Percentiles rank a stretch among this genome's conserved stretches.
phyloP scores from a whole-genome alignment of 495 filamentous ascomycete species.

The Chlorociboria aeruginascens region DNA sequence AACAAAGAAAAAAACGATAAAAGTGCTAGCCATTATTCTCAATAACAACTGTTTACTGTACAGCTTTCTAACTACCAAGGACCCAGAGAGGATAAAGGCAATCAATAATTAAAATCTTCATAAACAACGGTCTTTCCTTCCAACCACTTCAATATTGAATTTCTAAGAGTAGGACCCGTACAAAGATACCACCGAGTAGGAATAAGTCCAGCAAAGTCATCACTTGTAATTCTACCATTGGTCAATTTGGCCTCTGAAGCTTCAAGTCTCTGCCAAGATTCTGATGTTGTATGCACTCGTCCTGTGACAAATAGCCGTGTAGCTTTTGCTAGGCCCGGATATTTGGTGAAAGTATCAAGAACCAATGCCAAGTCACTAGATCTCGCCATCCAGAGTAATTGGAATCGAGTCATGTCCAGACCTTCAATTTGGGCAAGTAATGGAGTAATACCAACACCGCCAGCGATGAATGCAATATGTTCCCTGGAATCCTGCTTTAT shows the following conservation, averaged over 20 bases:
- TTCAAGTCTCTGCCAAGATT: conserved; percentile 24
- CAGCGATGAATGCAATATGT: conserved; percentile 46
- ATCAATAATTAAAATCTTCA: conserved; percentile 47
- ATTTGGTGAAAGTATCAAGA: conserved; percentile 41
- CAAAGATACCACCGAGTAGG: conserved; percentile 57
- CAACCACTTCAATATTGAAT: conserved; percentile 48
- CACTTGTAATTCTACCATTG: conserved; percentile 40
- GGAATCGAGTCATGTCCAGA: conserved; percentile 26
- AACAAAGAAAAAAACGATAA: no score
- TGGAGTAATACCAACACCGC: conserved; percentile 74
- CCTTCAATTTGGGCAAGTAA: conserved; percentile 49
- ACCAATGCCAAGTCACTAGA: conserved; percentile 49
- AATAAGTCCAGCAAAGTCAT: conserved; percentile 32
- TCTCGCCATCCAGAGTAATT: conserved; percentile 55
- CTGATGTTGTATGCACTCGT: conserved; percentile 16
- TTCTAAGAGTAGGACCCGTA: conserved; percentile 43
- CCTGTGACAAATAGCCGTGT: conserved; percentile 53
- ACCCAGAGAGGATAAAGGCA: no score
- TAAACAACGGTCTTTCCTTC: conserved; percentile 46
- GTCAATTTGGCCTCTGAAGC: conserved; percentile 23
- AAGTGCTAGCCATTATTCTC: no score
- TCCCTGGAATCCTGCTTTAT: conserved; percentile 30
- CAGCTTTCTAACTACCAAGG: no score
- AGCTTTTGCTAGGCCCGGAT: conserved; percentile 35
- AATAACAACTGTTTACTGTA: no score